These are phyloP conservation scores for Phytophthora sansomeana DNA, from an alignment of 352 stramenopile genomes.

Conservation along the genomic window DNA sequence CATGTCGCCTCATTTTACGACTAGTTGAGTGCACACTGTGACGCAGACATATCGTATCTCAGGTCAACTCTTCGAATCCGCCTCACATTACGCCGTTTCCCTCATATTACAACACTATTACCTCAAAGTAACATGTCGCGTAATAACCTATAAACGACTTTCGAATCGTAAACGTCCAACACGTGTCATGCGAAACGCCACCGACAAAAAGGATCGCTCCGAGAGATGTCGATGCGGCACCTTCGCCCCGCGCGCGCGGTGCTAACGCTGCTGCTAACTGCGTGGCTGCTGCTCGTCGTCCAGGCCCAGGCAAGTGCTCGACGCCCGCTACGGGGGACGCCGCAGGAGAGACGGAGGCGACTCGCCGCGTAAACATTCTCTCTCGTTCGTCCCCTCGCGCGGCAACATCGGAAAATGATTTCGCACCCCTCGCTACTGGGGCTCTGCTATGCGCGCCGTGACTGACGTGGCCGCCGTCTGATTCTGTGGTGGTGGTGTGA, in stretches of 20 bases:
- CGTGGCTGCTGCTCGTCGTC: slow-evolving; percentile 1
- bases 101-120: slow-evolving; percentile 18
- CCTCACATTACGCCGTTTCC: background rate
- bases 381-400: slow-evolving; percentile 21
- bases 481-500: slow-evolving; percentile 17
- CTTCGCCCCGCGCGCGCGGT: background rate
- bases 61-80: background rate
- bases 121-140: slow-evolving; percentile 29
- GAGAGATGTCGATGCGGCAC: background rate
- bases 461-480: slow-evolving; percentile 27
- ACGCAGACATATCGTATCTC: background rate
- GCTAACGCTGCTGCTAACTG: slow-evolving; percentile 11
- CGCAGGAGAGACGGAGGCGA: slow-evolving; percentile 9
- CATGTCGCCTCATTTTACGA: background rate
- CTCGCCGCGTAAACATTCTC: slow-evolving; percentile 18
- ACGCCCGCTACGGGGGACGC: background rate
- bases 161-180: slow-evolving; percentile 21
- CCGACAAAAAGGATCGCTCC: slow-evolving; percentile 6
- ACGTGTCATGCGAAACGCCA: slow-evolving; percentile 29
- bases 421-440: background rate
- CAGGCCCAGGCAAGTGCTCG: slow-evolving; percentile 24
- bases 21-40: background rate
- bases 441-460: slow-evolving; percentile 21
- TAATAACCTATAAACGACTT: slow-evolving; percentile 4
- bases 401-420: slow-evolving; percentile 6